Evolutionary conservation across 495 filamentous ascomycete genomes (phyloP).

Genomic region (Trichoderma erinaceum): DNA sequence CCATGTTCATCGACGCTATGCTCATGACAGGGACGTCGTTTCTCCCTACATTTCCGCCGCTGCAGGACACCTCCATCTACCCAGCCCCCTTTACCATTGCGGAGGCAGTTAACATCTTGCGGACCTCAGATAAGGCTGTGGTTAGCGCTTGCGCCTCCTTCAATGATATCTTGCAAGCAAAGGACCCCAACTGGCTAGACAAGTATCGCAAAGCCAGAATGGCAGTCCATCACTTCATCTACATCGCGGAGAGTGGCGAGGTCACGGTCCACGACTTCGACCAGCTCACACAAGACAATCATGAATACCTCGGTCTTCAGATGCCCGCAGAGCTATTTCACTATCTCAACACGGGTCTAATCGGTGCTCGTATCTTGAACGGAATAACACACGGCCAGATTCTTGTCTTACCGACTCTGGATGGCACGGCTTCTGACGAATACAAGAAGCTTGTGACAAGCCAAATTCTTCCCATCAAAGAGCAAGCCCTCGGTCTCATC

Average conservation of each 20-base stretch:
- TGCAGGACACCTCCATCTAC: constrained; percentile 49
- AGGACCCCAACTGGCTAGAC: constrained; percentile 70
- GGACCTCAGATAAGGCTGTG: constrained; percentile 56
- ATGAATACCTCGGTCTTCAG: constrained; percentile 82
- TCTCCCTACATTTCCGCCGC: constrained; percentile 67
- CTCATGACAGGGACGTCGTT: constrained; percentile 80
- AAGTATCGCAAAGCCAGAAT: constrained; percentile 78
- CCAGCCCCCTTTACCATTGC: constrained; percentile 49
- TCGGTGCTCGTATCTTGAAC: constrained; percentile 72
- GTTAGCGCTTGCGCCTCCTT: constrained; percentile 60
- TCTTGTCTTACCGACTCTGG: constrained; percentile 67
- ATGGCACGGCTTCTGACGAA: constrained; percentile 70
- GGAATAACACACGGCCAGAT: constrained; percentile 74
- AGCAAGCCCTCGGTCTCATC: constrained; percentile 67
- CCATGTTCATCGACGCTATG: constrained; percentile 74
- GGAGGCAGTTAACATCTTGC: constrained; percentile 66
- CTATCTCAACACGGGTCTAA: constrained; percentile 77
- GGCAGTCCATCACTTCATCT: constrained; percentile 78
- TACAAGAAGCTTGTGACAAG: constrained; percentile 72
- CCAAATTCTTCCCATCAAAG: constrained; percentile 64
- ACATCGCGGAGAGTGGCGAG: constrained; percentile 67
- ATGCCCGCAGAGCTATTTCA: constrained; percentile 88
- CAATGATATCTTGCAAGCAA: constrained; percentile 61
- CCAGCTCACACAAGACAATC: constrained; percentile 68
- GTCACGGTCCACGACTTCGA: constrained; percentile 65